Base-by-base conservation (phyloP, 2,329 filamentous ascomycete genomes). In the Aureobasidium mangrovei region DNA sequence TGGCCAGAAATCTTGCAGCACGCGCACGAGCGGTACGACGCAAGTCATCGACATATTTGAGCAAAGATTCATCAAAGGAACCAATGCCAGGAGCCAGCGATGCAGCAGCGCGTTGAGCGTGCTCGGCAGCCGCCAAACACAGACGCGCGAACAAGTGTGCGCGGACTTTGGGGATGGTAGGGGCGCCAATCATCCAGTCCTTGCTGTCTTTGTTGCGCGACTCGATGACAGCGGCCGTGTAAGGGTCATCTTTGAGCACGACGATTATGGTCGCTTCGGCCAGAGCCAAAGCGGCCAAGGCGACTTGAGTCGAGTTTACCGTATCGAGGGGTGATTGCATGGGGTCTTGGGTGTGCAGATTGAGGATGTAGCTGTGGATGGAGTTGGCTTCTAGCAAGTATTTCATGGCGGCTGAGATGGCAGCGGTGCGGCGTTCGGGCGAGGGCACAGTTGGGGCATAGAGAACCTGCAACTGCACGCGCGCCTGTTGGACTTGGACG, bases 181-280 rank as follows among this genome's bases (percentile, higher is more conserved):
- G 89, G 0, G 89, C 81, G 63, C 86, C 88, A 69, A 93, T 94
- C 90, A 97, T 97, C 91, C 91, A 98, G 61, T 97, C 91, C 58
- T 81, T 89, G 68, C 91, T 89, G 61, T 85, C 83, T 52, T 84
- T 81, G 65, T 95, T 94, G 45, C 91, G 80, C 55, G 85, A 82
- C 63, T 95, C 88, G 0, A 89, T 83, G 2, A 95, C 85, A 5
- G 84, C 80, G 1, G 86, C 83, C 1, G 91, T 86, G 64, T 96
- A 97, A 0, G 91, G 90, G 64, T 98, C 93, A 65, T 97, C 91
- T 63, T 97, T 97, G 47, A 95, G 69, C 0, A 97, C 89, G 0
- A 89, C 89, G 1, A 96, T 79, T 1, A 97, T 77, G 0, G 91
- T 96, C 0, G 91, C 91, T 70, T 96, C 91, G 2, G 91, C 89